Evolutionary conservation across 2,329 filamentous ascomycete genomes (phyloP).

Genomic region (Cladosporium halotolerans): DNA sequence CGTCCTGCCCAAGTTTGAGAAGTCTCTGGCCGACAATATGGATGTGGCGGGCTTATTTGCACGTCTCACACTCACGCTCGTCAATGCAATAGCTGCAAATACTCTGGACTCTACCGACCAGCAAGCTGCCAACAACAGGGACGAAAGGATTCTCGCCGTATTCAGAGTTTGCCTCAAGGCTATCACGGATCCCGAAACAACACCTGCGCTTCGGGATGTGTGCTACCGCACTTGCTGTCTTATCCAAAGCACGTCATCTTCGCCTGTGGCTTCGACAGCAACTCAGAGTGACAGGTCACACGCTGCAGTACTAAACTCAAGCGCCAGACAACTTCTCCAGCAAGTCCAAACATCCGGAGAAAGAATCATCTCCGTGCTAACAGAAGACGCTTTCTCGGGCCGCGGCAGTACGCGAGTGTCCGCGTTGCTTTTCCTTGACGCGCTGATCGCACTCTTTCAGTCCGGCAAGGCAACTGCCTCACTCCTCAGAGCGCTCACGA

Average conservation of each 20-base stretch:
- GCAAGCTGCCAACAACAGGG: conserved; percentile 52
- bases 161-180: conserved; percentile 82
- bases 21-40: conserved; percentile 62
- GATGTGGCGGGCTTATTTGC: conserved; percentile 70
- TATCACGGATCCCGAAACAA: conserved; percentile 66
- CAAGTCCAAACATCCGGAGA: conserved; percentile 76
- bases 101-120: conserved; percentile 46
- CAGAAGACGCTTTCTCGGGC: conserved; percentile 86
- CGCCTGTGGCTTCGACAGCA: neutral
- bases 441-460: conserved; percentile 67
- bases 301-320: conserved; percentile 10
- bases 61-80: conserved; percentile 64
- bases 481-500: conserved; percentile 71
- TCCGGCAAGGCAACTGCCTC: conserved; percentile 61
- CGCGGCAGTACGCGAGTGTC: conserved; percentile 76
- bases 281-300: conserved; percentile 12
- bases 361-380: conserved; percentile 75
- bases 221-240: conserved; percentile 85
- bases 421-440: conserved; percentile 75
- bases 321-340: conserved; percentile 42
- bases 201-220: conserved; percentile 66
- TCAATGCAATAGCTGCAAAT: conserved; percentile 55
- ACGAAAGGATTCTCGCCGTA: conserved; percentile 80
- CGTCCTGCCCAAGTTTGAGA: conserved; percentile 80
- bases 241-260: conserved; percentile 12